Conservation (phyloP, 2,329 filamentous ascomycete genomes). For the Alternaria hordeiaustralica region DNA sequence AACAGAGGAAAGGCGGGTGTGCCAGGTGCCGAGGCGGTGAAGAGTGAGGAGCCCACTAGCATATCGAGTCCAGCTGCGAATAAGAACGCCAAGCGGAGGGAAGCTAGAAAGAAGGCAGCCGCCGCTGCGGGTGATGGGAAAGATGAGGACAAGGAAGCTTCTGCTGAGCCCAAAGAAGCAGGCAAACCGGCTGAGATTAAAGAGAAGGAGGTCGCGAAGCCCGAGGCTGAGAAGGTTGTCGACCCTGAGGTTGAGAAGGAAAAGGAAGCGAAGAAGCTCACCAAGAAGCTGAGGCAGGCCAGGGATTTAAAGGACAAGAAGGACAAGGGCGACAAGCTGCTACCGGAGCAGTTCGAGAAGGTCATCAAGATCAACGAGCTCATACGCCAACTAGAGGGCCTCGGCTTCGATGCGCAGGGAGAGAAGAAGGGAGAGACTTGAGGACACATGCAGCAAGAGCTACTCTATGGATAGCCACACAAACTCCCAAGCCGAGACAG, state of each 20-base stretch:
- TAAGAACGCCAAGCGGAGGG: conserved; percentile 85
- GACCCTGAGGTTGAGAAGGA: conserved; percentile 81
- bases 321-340: conserved; percentile 78
- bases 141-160: conserved; percentile 57
- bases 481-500: neutral
- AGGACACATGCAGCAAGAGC: conserved; percentile 3
- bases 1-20: conserved; percentile 73
- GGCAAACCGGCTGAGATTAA: conserved; percentile 32
- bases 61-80: conserved; percentile 63
- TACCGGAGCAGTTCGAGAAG: conserved; percentile 96
- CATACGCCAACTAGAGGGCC: conserved; percentile 80
- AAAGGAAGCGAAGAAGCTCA: conserved; percentile 89
- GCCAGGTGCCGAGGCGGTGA: conserved; percentile 71
- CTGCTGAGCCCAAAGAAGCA: conserved; percentile 20
- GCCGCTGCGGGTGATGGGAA: conserved; percentile 53
- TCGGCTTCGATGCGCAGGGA: conserved; percentile 84
- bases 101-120: conserved; percentile 66
- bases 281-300: conserved; percentile 95
- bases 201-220: conserved; percentile 20
- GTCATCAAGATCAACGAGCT: conserved; percentile 97
- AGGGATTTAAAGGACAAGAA: conserved; percentile 91
- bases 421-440: conserved; percentile 60
- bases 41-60: conserved; percentile 54
- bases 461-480: neutral
- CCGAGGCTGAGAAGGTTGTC: conserved; percentile 33